Evolutionary conservation across 2,329 filamentous ascomycete genomes (phyloP), one percentile per base, ranked within the genome.

Genomic region (Pyrenophora tritici-repentis): DNA sequence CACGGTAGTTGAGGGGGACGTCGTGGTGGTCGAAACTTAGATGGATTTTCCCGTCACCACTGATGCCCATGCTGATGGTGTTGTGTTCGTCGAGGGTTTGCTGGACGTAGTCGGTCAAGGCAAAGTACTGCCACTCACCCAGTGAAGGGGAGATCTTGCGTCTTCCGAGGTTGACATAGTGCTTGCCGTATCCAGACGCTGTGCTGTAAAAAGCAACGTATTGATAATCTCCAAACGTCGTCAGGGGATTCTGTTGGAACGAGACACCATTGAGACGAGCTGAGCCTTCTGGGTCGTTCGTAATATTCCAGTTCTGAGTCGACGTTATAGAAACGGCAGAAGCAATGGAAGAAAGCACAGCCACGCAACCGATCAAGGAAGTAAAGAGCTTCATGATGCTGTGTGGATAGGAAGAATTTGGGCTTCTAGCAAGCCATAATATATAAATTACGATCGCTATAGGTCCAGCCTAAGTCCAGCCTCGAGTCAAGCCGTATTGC

Each of bases 31-130:
- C 79, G 55, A 80, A 82, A 6, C 77, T 78, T 3, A 82, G 62
- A 52, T 82, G 80, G 18, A 82, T 80, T n/a, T 76, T 81, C 37
- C 79, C 79, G 52, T 82, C 79, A 1, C 76, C 78, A 37, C 75
- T 80, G 36, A 81, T 77, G 2, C 79, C 80, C 55, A 82, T 72
- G 62, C 79, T 79, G 38, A 81, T 77, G 3, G 79, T 81, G 52
- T 82, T 82, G 60, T 82, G 80, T 3, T 79, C 79, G 50, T 82
- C 80, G 36, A 81, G 74, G 1, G 74, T 76, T 10, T 73, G 78
- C 59, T 82, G 79, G 13, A 76, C 67, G 40, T 82, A 82, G 61
- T 81, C 80, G 1, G 73, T 72, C 22, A 82, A 78, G 1, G 76
- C 72, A 29, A 81, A 60, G 8, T 74, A 76, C 57, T 81, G 71